Evolutionary conservation across 2,329 filamentous ascomycete species (phyloP), one percentile per base, ranked within the genome.

Genomic region (Zymoseptoria ardabiliae): DNA sequence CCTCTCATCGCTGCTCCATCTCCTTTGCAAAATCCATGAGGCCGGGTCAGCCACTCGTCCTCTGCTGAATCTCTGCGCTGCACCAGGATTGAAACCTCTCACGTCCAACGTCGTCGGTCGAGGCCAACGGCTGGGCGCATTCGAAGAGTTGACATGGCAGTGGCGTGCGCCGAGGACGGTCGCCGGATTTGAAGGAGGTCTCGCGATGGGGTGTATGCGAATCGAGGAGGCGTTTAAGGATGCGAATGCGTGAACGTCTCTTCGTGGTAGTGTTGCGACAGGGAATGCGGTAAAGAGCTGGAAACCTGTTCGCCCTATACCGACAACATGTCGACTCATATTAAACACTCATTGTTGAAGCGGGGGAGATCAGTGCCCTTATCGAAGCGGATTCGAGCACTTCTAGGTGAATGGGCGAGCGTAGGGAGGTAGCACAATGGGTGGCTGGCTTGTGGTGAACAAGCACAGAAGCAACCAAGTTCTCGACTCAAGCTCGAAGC

Each of bases 291-390:
- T 59, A 35, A 54, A 53, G 57, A 62, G 56, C 53, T 58, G 58
- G 21, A 65, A 59, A 53, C 61, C 58, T 57, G 49, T 59, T 58
- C 63, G 63, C 61, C 55, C 63, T 22, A 59, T 54, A 48, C 62
- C 59, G 57, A 64, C 59, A 41, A 58, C 65, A 78, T 77, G 73
- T 69, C 76, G 69, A 69, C 72, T 77, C 77, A 79, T 79, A 48
- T 65, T 66, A 60, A 60, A 53, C 49, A 22, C 53, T 30, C 11
- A 45, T 51, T 30, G 6, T 52, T 28, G 19, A 50, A n/a, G 30
- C 25, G 50, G 17, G 58, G 17, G 35, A 45, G 35, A 45, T 13
- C 17, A 17, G 35, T 17, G 58, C 45, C 58, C 59, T 60, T 61
- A 55, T 63, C 61, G 58, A 58, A 61, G 61, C 55, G 54, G 56